Percentiles rank a stretch among this genome's conserved stretches.
These are phyloP conservation scores for Vigna nakashimae DNA, from an alignment of 306 rosid genomes.

Conservation along the genomic window DNA sequence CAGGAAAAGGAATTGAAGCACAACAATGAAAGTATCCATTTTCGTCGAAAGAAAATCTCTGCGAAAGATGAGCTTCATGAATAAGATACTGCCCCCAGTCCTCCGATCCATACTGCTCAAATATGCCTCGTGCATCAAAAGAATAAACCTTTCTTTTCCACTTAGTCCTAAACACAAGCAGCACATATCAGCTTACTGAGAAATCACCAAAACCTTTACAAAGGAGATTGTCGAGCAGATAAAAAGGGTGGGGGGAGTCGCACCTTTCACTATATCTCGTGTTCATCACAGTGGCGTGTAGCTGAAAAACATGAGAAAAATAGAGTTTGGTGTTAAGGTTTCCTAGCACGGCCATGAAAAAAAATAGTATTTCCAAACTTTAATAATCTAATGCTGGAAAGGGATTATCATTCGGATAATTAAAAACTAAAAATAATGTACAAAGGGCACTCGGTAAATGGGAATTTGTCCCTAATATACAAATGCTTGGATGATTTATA, in stretches of 20 bases:
- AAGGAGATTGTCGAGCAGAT: constrained; percentile 19
- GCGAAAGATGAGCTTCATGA: constrained; percentile 92
- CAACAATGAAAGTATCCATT: constrained; percentile 88
- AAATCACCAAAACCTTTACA: constrained; percentile 15
- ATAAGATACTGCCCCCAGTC: constrained; percentile 88
- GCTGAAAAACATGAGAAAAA: constrained; percentile 55
- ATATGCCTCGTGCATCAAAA: constrained; percentile 81
- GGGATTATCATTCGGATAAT: constrained; percentile 1
- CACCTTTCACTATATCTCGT: constrained; percentile 71
- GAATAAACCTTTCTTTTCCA: constrained; percentile 46
- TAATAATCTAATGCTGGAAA: not conserved
- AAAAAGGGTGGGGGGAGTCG: constrained; percentile 12
- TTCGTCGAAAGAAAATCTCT: constrained; percentile 71
- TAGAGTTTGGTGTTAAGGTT: constrained; percentile 23
- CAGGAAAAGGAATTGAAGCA: constrained; percentile 83
- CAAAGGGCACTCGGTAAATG: not conserved
- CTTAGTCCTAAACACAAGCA: constrained; percentile 53
- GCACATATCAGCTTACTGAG: constrained; percentile 39
- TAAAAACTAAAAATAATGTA: not conserved
- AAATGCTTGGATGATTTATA: constrained; percentile 10
- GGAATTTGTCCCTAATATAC: constrained; percentile 9
- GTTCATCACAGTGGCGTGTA: constrained; percentile 92
- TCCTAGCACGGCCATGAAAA: constrained; percentile 1
- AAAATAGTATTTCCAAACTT: not conserved
- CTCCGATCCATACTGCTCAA: constrained; percentile 70